These are phyloP conservation scores for Quercus wislizeni DNA, from an alignment of 306 rosid species.

Conservation along the genomic window DNA sequence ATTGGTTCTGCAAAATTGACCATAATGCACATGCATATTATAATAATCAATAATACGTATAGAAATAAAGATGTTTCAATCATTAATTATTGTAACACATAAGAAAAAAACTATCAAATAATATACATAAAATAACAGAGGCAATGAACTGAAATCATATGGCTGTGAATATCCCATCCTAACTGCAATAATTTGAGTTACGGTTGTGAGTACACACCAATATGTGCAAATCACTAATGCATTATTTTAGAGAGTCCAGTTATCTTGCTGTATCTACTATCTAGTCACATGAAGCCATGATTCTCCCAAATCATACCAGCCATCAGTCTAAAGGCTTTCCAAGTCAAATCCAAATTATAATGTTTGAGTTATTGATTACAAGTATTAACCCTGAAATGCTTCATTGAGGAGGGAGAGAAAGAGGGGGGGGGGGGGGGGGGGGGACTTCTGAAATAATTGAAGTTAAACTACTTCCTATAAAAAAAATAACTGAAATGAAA, in stretches of 20 bases:
- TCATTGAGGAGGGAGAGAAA: too few species aligned
- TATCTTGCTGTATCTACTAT: neutral
- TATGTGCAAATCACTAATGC: neutral
- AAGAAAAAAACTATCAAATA: conserved; percentile 13
- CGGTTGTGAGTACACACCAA: neutral
- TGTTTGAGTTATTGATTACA: neutral
- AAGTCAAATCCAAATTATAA: neutral
- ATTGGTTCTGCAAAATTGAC: conserved; percentile 62
- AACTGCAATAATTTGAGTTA: neutral
- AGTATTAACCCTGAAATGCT: neutral
- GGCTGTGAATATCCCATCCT: neutral
- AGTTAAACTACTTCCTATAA: neutral
- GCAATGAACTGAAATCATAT: neutral
- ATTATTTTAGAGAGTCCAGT: neutral
- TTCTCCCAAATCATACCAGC: neutral
- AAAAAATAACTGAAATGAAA: neutral
- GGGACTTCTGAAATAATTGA: neutral
- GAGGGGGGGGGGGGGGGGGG: too few species aligned
- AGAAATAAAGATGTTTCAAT: neutral
- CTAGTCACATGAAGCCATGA: neutral
- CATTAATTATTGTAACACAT: neutral
- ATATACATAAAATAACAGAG: neutral
- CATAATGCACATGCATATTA: neutral
- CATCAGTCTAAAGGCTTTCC: neutral
- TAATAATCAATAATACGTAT: neutral